phyloP scores from a whole-genome alignment of 768 basidiomycete species.

The Panellus pusillus region DNA sequence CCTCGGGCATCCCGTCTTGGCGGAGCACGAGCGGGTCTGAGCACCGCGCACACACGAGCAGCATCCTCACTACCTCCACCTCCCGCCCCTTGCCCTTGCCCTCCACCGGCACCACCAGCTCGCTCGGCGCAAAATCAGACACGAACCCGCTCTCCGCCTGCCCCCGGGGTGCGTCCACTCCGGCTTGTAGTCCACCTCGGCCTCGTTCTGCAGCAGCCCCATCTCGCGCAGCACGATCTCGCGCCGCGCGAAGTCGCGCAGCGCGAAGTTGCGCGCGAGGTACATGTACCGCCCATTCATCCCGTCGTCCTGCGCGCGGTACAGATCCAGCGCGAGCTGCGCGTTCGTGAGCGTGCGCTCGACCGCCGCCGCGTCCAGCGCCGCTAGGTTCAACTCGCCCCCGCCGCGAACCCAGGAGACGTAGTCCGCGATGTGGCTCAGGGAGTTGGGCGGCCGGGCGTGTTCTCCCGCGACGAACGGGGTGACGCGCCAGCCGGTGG shows the following conservation, averaged over 20 bases:
- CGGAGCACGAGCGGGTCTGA: constrained; percentile 60
- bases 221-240: too few species aligned
- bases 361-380: not conserved
- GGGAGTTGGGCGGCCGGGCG: not conserved
- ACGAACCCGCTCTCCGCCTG: constrained; percentile 63
- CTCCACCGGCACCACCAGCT: constrained; percentile 26
- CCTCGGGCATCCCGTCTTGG: constrained; percentile 45
- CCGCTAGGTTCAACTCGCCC: not conserved
- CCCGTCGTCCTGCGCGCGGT: constrained; percentile 10
- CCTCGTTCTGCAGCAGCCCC: constrained; percentile 12
- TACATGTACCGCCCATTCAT: not conserved
- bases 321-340: constrained; percentile 23
- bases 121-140: constrained; percentile 56
- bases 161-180: constrained; percentile 63
- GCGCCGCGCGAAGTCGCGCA: too few species aligned
- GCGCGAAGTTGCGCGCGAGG: constrained; percentile 24
- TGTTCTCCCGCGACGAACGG: too few species aligned
- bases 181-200: constrained; percentile 48
- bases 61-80: constrained; percentile 32
- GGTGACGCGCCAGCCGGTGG: too few species aligned
- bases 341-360: constrained; percentile 11
- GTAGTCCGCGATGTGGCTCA: constrained; percentile 6
- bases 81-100: constrained; percentile 15
- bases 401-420: not conserved
- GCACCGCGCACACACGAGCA: constrained; percentile 69